A percentile compares a stretch with the other conserved stretches of the same genome.
phyloP scores from a whole-genome alignment of 202 grass and related monocot species.

The Alloteropsis angusta region DNA sequence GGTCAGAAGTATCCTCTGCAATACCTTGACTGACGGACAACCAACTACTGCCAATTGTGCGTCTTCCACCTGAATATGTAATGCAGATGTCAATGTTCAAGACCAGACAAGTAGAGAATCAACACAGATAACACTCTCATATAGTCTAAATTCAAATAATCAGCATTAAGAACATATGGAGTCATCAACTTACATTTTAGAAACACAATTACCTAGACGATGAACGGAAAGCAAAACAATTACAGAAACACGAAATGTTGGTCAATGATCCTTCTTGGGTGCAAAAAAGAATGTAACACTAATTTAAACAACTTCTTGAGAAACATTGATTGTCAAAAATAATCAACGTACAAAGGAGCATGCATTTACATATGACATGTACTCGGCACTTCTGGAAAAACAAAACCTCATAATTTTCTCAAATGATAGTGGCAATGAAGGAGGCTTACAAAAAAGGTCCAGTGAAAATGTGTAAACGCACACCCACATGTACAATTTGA shows the following conservation, averaged over 20 bases:
- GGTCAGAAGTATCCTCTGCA: conserved; percentile 82
- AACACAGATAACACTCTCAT: not conserved
- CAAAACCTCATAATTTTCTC: conserved; percentile 9
- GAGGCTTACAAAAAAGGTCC: not conserved
- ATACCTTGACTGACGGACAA: conserved; percentile 97
- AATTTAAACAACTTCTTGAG: not conserved
- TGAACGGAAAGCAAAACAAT: not conserved
- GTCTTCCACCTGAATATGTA: conserved; percentile 60
- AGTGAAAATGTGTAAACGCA: not conserved
- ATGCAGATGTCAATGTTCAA: conserved; percentile 5
- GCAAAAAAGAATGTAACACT: not conserved
- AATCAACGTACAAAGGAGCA: not conserved
- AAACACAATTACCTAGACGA: not conserved
- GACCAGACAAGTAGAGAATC: not conserved
- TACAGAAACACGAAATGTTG: not conserved
- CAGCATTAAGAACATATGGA: conserved; percentile 13
- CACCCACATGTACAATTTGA: not conserved
- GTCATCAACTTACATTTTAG: not conserved
- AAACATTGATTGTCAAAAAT: not conserved
- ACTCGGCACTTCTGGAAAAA: not conserved
- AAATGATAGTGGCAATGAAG: not conserved
- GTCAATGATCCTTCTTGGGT: not conserved
- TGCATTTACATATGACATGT: not conserved
- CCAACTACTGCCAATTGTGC: conserved; percentile 72
- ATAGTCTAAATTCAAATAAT: conserved; percentile 11